These are phyloP conservation scores for Euptelea pleiosperma DNA, from an alignment of 164 flowering plant species.

Conservation along the genomic window DNA sequence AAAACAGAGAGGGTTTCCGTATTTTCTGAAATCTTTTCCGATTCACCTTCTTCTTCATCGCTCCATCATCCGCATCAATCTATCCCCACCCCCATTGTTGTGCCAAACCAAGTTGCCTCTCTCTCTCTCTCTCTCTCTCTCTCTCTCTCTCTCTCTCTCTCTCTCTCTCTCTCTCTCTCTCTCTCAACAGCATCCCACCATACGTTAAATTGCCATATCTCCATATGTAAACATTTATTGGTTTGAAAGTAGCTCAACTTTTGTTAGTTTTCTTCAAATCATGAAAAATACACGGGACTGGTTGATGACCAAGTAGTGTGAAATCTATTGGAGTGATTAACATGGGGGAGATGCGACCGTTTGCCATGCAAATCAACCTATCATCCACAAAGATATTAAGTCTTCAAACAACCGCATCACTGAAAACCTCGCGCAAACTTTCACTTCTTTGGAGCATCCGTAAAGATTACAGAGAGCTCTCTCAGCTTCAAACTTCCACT, in stretches of 20 bases:
- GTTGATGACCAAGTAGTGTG: neutral
- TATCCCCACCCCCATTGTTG: no score
- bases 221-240: constrained; percentile 82
- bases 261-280: no score
- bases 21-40: no score
- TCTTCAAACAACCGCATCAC: constrained; percentile 95
- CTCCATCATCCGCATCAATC: no score
- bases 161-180: no score
- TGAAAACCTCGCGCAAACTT: constrained; percentile 82
- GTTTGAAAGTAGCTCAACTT: constrained; percentile 4
- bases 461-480: constrained; percentile 68
- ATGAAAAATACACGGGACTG: neutral
- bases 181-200: no score
- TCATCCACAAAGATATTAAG: constrained; percentile 94
- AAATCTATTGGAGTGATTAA: neutral
- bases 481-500: constrained; percentile 31
- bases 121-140: no score
- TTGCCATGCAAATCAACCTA: constrained; percentile 70
- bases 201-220: no score
- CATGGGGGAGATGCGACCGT: neutral
- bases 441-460: constrained; percentile 92
- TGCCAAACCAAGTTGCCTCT: no score
- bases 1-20: no score
- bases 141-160: no score
- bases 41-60: no score